Evolutionary conservation across 139 green algal species (phyloP).

Genomic region (Marvania coccoides): DNA sequence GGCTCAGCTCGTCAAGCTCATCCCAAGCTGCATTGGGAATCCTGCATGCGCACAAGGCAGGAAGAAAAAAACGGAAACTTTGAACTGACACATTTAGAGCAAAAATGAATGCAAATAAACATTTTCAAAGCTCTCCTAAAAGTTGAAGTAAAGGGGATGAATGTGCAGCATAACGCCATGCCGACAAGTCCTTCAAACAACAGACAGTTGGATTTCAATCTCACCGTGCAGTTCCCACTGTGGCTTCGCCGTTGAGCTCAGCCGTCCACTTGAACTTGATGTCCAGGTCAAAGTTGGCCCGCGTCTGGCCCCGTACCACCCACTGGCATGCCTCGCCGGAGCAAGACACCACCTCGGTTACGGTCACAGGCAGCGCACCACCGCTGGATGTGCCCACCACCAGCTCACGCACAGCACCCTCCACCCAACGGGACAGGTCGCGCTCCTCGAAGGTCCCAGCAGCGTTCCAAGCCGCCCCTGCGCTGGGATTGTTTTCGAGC

Average conservation of each 20-base stretch:
- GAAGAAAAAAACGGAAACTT: not conserved
- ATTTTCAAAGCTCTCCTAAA: not conserved
- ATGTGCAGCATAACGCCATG: not conserved
- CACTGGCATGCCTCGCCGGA: slow-evolving; percentile 24
- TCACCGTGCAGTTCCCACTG: not conserved
- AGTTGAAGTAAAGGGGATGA: not conserved
- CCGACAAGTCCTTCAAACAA: not conserved
- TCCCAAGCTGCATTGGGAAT: not conserved
- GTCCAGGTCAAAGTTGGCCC: slow-evolving; percentile 16
- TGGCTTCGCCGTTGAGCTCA: not conserved
- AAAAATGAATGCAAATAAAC: not conserved
- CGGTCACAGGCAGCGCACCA: not conserved
- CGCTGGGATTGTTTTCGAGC: not conserved
- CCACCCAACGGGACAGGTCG: not conserved
- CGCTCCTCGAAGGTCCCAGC: slow-evolving; percentile 28
- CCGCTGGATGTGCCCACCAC: not conserved
- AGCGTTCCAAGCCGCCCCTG: slow-evolving; percentile 20
- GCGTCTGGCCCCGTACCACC: slow-evolving; percentile 17
- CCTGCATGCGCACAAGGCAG: not conserved
- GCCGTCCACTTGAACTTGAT: slow-evolving; percentile 14
- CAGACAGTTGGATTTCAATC: not conserved
- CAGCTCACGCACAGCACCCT: slow-evolving; percentile 2
- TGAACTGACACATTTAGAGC: not conserved
- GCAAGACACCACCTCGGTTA: not conserved
- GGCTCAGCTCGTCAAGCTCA: not conserved